Conservation (phyloP, 2,329 filamentous ascomycete species). For the Ceratocystiopsis sp. region DNA sequence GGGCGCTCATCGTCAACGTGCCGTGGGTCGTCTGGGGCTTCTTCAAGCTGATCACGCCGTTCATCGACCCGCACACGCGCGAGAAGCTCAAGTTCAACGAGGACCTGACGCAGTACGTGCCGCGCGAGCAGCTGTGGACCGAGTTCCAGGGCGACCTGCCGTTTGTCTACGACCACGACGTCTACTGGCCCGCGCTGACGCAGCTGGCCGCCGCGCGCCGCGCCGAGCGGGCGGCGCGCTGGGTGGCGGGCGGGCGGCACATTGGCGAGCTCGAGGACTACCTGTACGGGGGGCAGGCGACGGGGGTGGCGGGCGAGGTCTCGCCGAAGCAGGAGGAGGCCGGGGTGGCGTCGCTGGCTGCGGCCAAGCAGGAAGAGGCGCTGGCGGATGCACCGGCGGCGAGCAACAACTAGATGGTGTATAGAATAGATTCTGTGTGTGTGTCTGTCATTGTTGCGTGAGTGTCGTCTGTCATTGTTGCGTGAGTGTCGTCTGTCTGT, state of each 20-base stretch:
- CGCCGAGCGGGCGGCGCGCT: constrained; percentile 47
- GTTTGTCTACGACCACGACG: constrained; percentile 78
- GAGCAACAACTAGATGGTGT: too few species aligned
- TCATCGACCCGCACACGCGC: constrained; percentile 87
- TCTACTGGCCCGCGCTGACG: constrained; percentile 79
- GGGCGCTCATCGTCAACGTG: constrained; percentile 80
- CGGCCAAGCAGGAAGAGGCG: constrained; percentile 1
- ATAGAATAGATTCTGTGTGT: too few species aligned
- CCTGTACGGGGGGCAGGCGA: constrained; percentile 45
- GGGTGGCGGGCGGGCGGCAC: constrained; percentile 62
- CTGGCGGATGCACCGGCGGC: too few species aligned
- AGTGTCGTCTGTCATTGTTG: too few species aligned
- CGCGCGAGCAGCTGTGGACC: constrained; percentile 65
- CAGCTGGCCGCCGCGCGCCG: constrained; percentile 50
- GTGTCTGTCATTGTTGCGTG: too few species aligned
- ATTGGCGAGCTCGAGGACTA: constrained; percentile 81
- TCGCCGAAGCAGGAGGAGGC: constrained; percentile 4
- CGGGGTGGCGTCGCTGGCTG: constrained; percentile 1
- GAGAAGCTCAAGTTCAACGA: constrained; percentile 98
- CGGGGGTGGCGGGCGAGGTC: constrained; percentile 5
- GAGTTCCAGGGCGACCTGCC: constrained; percentile 59
- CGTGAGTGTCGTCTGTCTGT: too few species aligned
- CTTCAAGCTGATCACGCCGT: constrained; percentile 89
- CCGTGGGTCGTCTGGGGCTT: constrained; percentile 86
- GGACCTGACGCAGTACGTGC: constrained; percentile 68